Base-by-base conservation (phyloP, 306 rosid genomes). In the Cucurbita maxima region DNA sequence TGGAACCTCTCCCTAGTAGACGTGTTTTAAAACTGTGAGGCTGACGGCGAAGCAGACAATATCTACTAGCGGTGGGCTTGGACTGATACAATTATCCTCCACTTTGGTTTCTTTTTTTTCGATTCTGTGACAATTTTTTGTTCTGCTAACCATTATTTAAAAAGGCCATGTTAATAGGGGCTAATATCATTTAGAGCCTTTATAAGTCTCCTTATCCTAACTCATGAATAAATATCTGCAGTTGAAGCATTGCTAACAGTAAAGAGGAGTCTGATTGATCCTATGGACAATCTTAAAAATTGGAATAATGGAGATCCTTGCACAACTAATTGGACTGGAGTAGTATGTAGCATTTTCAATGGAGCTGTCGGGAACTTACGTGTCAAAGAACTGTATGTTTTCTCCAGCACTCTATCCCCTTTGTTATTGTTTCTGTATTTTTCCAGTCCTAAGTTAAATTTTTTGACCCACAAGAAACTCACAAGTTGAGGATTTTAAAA, bases 301-400 rank as follows among this genome's bases (percentile, higher is more conserved):
- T 92, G 97, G 97, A 80, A 73, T 36, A 19, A 75, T 50, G 88
- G 92, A 48, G 95, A 92, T 75, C 97, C 97, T 7, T 92, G 97
- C 76, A n/a, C 74, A 52, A 34, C 72, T 43, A 77, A 86, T 53
- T 92, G 97, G 97, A 92, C 85, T 3, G 96, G 88, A 38, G 84
- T 92, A 76, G 75, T 76, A 59, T 92, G 97, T 75, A 75, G 45
- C 11, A 50, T 36, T 62, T 48, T 13, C 47, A 69, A 25, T 36
- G 82, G 81, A 15, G 14, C 3, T 47, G 92, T 84, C 82, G 88
- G 86, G 61, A 86, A 82, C 80, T 68, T 86, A 73, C 97, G 86
- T 79, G 71, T 92, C 75, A 61, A 3, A 8, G 89, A 86, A 59
- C 79, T 92, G 97, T 89, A 89, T 74, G 92, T 54, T 34, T 76